phyloP scores from a whole-genome alignment of 495 filamentous ascomycete genomes.

The Xylaria curta region DNA sequence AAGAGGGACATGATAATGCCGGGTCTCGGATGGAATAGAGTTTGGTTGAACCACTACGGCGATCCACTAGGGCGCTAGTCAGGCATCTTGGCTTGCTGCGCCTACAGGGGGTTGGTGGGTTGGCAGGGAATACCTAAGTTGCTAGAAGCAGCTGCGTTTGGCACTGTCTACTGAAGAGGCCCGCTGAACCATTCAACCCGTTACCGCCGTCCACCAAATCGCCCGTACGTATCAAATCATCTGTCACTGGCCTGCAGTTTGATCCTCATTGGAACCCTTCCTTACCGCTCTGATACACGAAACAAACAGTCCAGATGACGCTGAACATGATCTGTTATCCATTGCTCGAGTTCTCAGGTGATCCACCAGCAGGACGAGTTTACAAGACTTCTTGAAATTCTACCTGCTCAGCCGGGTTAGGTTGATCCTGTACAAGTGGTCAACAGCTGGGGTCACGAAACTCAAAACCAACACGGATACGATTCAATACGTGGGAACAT shows the following conservation, averaged over 20 bases:
- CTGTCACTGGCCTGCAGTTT: not conserved
- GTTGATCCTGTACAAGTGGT: conserved; percentile 10
- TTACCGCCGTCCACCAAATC: not conserved
- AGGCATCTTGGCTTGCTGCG: conserved; percentile 12
- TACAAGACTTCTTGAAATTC: not conserved
- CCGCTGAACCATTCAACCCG: not conserved
- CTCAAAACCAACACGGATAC: not conserved
- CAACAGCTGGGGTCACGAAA: not conserved
- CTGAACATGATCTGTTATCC: conserved; percentile 3
- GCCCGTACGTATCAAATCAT: conserved; percentile 2
- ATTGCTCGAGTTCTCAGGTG: conserved; percentile 5
- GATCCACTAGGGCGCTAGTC: conserved; percentile 9
- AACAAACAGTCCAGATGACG: not conserved
- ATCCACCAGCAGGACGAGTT: not conserved
- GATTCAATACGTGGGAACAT: not conserved
- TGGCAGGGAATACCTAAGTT: not conserved
- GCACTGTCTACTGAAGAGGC: not conserved
- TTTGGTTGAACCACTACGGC: not conserved
- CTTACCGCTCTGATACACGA: conserved; percentile 11
- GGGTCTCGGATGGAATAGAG: conserved; percentile 11
- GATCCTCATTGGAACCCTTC: not conserved
- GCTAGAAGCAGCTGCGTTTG: not conserved
- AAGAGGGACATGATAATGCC: conserved; percentile 3
- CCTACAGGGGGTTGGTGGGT: conserved; percentile 14
- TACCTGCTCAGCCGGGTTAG: conserved; percentile 19